These are phyloP conservation scores for Cairneyella variabilis DNA, from an alignment of 495 filamentous ascomycete genomes.

Conservation along the genomic window DNA sequence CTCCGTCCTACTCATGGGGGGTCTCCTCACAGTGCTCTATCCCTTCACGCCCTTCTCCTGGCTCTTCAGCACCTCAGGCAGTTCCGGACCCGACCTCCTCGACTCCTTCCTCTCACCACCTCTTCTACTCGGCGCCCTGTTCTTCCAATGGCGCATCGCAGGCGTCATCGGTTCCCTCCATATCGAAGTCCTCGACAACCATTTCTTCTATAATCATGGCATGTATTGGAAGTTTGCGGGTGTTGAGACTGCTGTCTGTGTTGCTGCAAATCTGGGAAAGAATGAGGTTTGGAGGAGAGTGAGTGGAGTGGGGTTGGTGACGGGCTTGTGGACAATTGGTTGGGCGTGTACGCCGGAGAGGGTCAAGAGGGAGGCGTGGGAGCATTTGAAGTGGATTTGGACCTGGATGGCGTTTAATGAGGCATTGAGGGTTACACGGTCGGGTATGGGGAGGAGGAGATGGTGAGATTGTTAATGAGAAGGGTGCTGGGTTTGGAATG, in stretches of 20 bases:
- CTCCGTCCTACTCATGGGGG: constrained; percentile 14
- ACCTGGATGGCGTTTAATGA: constrained; percentile 15
- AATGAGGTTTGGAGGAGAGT: constrained; percentile 12
- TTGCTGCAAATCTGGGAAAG: neutral
- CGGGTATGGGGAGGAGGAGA: neutral
- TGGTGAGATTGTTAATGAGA: too few species aligned
- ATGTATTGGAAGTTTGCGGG: constrained; percentile 14
- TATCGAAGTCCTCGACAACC: constrained; percentile 1
- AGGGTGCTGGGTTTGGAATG: too few species aligned
- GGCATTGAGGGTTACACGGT: neutral
- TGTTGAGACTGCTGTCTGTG: neutral
- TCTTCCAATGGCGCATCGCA: constrained; percentile 19
- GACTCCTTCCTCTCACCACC: constrained; percentile 13
- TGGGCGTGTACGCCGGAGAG: constrained; percentile 15
- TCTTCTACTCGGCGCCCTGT: constrained; percentile 12
- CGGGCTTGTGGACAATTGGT: constrained; percentile 14
- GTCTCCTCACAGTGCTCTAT: constrained; percentile 7
- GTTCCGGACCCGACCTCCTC: constrained; percentile 2
- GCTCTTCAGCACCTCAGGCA: too few species aligned
- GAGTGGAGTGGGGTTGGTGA: neutral
- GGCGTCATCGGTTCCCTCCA: constrained; percentile 8
- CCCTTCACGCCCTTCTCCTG: constrained; percentile 19
- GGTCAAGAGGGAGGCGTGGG: constrained; percentile 17
- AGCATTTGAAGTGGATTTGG: constrained; percentile 22
- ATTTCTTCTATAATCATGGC: constrained; percentile 8